Evolutionary conservation across 192 early-diverging fungal species (phyloP).

Genomic region (Umbelopsis vinacea): DNA sequence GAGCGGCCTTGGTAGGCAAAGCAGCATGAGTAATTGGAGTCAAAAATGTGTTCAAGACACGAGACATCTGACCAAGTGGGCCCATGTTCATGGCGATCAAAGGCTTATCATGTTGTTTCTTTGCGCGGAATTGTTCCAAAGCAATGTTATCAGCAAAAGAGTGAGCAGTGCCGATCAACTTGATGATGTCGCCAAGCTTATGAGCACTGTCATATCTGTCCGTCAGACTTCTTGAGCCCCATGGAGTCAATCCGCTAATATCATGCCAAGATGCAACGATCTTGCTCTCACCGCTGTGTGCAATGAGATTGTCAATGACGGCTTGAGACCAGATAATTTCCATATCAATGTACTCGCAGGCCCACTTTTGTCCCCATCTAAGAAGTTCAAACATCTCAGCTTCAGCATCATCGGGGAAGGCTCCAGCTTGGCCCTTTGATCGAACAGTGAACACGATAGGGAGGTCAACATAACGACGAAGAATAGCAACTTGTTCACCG

Average conservation of each 20-base stretch:
- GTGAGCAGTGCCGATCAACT: constrained; percentile 85
- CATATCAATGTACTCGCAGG: constrained; percentile 93
- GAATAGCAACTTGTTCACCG: constrained; percentile 75
- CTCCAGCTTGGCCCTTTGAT: constrained; percentile 85
- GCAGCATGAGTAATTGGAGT: constrained; percentile 93
- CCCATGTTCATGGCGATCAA: constrained; percentile 98
- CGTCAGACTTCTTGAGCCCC: constrained; percentile 61
- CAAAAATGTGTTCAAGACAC: constrained; percentile 86
- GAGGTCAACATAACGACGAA: constrained; percentile 70
- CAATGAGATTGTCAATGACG: constrained; percentile 55
- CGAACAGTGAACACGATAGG: constrained; percentile 96
- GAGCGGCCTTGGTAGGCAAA: constrained; percentile 83
- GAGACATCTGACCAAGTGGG: constrained; percentile 82
- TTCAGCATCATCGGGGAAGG: constrained; percentile 69
- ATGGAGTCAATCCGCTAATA: constrained; percentile 60
- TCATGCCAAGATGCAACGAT: constrained; percentile 95
- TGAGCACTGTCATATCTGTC: constrained; percentile 60
- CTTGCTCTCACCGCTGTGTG: constrained; percentile 58
- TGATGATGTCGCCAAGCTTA: constrained; percentile 83
- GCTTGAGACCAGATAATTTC: constrained; percentile 61
- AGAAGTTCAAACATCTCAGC: constrained; percentile 71
- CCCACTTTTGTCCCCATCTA: constrained; percentile 75
- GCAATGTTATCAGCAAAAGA: constrained; percentile 83
- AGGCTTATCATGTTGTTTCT: constrained; percentile 60
- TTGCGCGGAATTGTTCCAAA: constrained; percentile 70